Evolutionary conservation across 2,329 filamentous ascomycete species (phyloP).

Genomic region (Microcyclosporella mali): DNA sequence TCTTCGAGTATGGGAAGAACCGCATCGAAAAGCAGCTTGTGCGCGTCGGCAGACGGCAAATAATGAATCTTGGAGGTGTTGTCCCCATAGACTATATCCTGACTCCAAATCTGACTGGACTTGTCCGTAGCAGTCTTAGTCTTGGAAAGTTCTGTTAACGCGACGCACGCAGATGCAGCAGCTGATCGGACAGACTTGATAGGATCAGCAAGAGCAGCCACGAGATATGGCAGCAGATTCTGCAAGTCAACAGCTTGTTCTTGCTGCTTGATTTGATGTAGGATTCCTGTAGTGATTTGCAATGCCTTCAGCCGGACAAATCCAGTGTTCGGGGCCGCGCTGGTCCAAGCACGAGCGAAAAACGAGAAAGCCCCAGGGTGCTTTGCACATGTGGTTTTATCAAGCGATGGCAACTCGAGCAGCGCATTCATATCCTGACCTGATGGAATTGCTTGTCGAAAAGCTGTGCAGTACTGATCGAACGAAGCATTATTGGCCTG

Average conservation of each 20-base stretch:
- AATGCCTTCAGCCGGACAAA: constrained; percentile 15
- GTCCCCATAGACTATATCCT: constrained; percentile 59
- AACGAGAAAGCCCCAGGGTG: constrained; percentile 16
- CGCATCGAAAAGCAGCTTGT: constrained; percentile 58
- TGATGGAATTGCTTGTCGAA: constrained; percentile 12
- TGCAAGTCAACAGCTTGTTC: constrained; percentile 53
- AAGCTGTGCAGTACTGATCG: constrained; percentile 10
- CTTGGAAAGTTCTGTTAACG: constrained; percentile 8
- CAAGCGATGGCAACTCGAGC: constrained; percentile 13
- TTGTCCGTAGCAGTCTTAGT: constrained; percentile 9
- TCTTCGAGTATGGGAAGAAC: constrained; percentile 77
- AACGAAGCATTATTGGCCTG: constrained; percentile 8
- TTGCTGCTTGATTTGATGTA: constrained; percentile 9
- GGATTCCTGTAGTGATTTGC: constrained; percentile 9
- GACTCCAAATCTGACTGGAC: constrained; percentile 44
- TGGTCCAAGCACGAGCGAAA: constrained; percentile 17
- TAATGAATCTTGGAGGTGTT: constrained; percentile 46
- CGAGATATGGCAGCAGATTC: constrained; percentile 71
- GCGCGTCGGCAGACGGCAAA: constrained; percentile 53
- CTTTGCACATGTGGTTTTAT: constrained; percentile 7
- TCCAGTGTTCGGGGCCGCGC: constrained; percentile 6
- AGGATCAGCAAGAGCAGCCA: constrained; percentile 48
- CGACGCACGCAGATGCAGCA: constrained; percentile 13
- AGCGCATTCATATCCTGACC: constrained; percentile 10
- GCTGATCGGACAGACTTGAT: constrained; percentile 56